These are phyloP conservation scores for Buddleja alternifolia DNA, from an alignment of 257 asterid genomes.

Conservation along the genomic window DNA sequence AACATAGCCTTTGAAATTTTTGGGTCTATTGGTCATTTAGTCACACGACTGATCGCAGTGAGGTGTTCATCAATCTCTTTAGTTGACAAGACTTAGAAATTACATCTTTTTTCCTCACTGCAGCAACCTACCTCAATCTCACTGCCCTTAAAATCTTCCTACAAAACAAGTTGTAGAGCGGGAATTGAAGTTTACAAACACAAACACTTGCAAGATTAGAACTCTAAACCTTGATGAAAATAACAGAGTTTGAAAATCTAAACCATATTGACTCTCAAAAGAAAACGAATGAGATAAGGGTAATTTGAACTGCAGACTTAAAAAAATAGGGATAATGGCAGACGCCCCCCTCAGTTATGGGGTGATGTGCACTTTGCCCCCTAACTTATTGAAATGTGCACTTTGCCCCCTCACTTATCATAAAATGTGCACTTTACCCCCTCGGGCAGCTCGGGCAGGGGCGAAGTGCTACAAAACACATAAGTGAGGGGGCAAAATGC, in stretches of 20 bases:
- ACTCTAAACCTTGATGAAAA: background rate
- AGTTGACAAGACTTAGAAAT: constrained; percentile 70
- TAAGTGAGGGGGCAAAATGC: too few relatives aligned
- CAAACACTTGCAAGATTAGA: constrained; percentile 25
- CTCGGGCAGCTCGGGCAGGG: too few relatives aligned
- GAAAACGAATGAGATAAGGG: background rate
- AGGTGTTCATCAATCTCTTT: constrained; percentile 95
- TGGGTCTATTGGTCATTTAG: constrained; percentile 34
- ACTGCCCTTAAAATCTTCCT: constrained; percentile 96
- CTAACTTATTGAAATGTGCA: too few relatives aligned
- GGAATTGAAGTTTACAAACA: constrained; percentile 77
- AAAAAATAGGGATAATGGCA: too few relatives aligned
- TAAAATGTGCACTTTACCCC: too few relatives aligned
- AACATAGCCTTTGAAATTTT: constrained; percentile 13
- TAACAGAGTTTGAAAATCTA: background rate
- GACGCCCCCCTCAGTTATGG: too few relatives aligned
- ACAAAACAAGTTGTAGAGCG: constrained; percentile 93
- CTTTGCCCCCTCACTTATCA: too few relatives aligned
- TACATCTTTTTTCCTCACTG: constrained; percentile 75
- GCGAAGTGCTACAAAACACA: too few relatives aligned
- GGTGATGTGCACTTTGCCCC: too few relatives aligned
- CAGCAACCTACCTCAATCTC: constrained; percentile 99
- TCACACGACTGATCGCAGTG: constrained; percentile 96
- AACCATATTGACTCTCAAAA: background rate
- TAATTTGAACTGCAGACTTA: too few relatives aligned